phyloP scores from a whole-genome alignment of 2,329 filamentous ascomycete genomes.

The Sphaerulina vaccinii region DNA sequence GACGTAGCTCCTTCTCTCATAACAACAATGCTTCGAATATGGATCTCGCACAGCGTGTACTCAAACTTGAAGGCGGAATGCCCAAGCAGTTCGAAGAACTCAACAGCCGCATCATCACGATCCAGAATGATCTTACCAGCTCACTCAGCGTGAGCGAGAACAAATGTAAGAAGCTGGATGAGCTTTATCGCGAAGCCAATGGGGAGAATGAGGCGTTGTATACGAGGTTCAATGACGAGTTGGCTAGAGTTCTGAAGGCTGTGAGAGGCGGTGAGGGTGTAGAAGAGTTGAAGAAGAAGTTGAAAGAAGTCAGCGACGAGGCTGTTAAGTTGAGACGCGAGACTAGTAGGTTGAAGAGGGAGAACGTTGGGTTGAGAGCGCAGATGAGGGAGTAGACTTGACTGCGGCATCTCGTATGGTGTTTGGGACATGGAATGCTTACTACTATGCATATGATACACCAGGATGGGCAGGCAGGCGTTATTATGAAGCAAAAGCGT shows the following conservation, averaged over 20 bases:
- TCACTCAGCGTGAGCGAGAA: slow-evolving; percentile 70
- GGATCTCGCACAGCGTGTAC: slow-evolving; percentile 58
- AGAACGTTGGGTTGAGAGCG: slow-evolving; percentile 66
- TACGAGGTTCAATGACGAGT: slow-evolving; percentile 86
- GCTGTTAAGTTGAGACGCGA: slow-evolving; percentile 76
- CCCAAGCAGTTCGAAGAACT: slow-evolving; percentile 60
- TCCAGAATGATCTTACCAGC: slow-evolving; percentile 70
- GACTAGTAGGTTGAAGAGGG: slow-evolving; percentile 77
- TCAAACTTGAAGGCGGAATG: slow-evolving; percentile 66
- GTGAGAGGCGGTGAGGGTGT: slow-evolving; percentile 73
- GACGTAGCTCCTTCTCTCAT: slow-evolving; percentile 23
- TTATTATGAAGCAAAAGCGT: neutral
- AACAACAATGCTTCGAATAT: slow-evolving; percentile 36
- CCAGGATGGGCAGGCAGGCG: neutral
- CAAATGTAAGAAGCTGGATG: slow-evolving; percentile 79
- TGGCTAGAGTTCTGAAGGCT: slow-evolving; percentile 77
- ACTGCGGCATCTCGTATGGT: neutral
- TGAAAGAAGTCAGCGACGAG: slow-evolving; percentile 76
- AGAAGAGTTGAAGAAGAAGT: slow-evolving; percentile 68
- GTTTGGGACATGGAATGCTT: neutral
- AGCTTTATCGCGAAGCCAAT: slow-evolving; percentile 81
- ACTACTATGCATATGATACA: slow-evolving; percentile 4
- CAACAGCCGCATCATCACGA: slow-evolving; percentile 58
- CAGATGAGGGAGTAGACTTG: slow-evolving; percentile 44
- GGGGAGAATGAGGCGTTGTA: slow-evolving; percentile 93